These are phyloP conservation scores for Neofusicoccum sp. DNA, from an alignment of 2,329 filamentous ascomycete genomes.

Conservation along the genomic window DNA sequence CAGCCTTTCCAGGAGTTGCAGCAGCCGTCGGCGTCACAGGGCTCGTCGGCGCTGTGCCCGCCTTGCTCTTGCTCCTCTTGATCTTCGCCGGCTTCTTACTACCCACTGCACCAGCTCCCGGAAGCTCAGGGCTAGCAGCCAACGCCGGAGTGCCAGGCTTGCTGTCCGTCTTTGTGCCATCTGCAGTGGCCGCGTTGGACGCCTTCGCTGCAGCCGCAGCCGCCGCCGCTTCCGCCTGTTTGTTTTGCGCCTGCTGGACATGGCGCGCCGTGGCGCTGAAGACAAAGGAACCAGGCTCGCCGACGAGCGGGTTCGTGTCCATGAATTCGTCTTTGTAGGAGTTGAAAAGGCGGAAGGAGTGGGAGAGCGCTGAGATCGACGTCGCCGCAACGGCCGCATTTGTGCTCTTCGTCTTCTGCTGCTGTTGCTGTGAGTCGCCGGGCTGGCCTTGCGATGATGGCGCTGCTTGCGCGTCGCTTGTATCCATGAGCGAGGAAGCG, in stretches of 20 bases:
- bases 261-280: conserved; percentile 50
- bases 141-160: conserved; percentile 7
- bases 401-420: conserved; percentile 6
- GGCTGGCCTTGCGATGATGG: conserved; percentile 23
- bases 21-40: conserved; percentile 23
- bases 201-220: conserved; percentile 34
- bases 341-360: conserved; percentile 55
- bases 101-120: background rate
- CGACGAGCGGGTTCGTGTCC: conserved; percentile 64
- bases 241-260: conserved; percentile 44
- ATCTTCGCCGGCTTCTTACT: conserved; percentile 33
- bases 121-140: conserved; percentile 6
- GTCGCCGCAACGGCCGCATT: conserved; percentile 30
- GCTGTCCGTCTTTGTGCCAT: conserved; percentile 2
- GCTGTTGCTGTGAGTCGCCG: background rate
- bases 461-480: conserved; percentile 19
- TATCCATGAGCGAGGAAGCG: conserved; percentile 24
- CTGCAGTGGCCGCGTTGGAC: conserved; percentile 28
- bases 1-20: conserved; percentile 1
- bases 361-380: conserved; percentile 32
- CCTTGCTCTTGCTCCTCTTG: conserved; percentile 43
- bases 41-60: conserved; percentile 37
- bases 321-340: conserved; percentile 63
- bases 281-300: conserved; percentile 65
- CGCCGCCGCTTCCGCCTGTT: conserved; percentile 32